Percentiles rank a stretch among this genome's conserved stretches.
These are phyloP conservation scores for Alnus rubra DNA, from an alignment of 306 rosid species.

Conservation along the genomic window DNA sequence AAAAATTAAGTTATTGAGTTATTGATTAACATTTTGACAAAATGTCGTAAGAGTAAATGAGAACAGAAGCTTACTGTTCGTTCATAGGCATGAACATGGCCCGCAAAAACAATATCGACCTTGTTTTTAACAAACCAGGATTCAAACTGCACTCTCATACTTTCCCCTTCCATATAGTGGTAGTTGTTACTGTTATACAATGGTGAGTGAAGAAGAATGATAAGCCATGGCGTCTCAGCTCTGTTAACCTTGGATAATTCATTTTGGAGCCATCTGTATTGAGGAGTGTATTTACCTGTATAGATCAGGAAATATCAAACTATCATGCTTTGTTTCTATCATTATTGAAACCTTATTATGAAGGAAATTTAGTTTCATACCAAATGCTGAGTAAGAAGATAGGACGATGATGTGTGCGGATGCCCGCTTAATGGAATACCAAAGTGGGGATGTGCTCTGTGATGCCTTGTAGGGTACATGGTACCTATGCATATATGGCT, in stretches of 20 bases:
- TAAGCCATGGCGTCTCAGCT: slow-evolving; percentile 11
- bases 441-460: slow-evolving; percentile 60
- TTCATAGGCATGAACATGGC: slow-evolving; percentile 37
- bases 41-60: neutral
- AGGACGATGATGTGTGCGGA: slow-evolving; percentile 80
- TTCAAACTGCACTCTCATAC: slow-evolving; percentile 37
- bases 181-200: slow-evolving; percentile 1
- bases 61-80: slow-evolving; percentile 20
- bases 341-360: neutral
- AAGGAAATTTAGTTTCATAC: slow-evolving; percentile 29
- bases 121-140: slow-evolving; percentile 35
- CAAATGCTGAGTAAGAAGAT: slow-evolving; percentile 80
- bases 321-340: too few relatives aligned
- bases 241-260: neutral
- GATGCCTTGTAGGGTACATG: slow-evolving; percentile 63
- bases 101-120: slow-evolving; percentile 32
- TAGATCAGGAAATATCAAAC: neutral
- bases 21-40: neutral
- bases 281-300: slow-evolving; percentile 7
- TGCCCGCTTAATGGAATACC: slow-evolving; percentile 92
- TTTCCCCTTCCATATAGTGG: slow-evolving; percentile 45
- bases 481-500: slow-evolving; percentile 59
- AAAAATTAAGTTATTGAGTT: neutral
- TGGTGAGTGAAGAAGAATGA: slow-evolving; percentile 10
- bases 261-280: neutral